These are phyloP conservation scores for Vigna trinervia DNA, from an alignment of 306 rosid genomes.

Conservation along the genomic window DNA sequence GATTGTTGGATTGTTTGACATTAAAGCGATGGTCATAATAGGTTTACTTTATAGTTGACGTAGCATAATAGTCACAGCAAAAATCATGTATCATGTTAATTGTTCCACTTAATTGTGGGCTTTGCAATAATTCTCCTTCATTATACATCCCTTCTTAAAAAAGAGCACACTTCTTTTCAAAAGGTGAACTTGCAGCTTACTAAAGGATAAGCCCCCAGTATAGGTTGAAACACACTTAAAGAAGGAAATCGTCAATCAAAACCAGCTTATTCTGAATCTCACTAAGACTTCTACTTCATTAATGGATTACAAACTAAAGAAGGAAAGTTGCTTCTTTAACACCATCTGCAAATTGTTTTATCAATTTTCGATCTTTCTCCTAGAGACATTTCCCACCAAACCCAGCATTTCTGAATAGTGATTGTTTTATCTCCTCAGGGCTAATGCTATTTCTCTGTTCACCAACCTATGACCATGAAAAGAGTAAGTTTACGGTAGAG, in stretches of 20 bases:
- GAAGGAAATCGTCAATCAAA: constrained; percentile 48
- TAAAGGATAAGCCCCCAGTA: constrained; percentile 14
- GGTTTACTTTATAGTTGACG: not conserved
- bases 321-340: constrained; percentile 44
- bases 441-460: constrained; percentile 54
- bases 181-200: constrained; percentile 28
- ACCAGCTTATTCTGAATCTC: constrained; percentile 48
- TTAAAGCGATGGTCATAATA: not conserved
- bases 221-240: constrained; percentile 45
- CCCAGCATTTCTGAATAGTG: constrained; percentile 85
- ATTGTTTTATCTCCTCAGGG: constrained; percentile 76
- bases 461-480: constrained; percentile 52
- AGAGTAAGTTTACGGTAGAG: not conserved
- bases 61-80: not conserved
- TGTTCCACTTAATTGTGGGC: constrained; percentile 18
- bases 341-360: constrained; percentile 40
- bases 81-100: not conserved
- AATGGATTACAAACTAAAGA: constrained; percentile 36
- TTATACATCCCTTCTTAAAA: constrained; percentile 22
- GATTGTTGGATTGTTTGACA: not conserved
- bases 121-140: constrained; percentile 38
- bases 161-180: not conserved
- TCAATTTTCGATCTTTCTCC: constrained; percentile 40
- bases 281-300: constrained; percentile 46
- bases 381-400: constrained; percentile 81